Percentiles rank a stretch among this genome's conserved stretches.
phyloP scores from a whole-genome alignment of 2,329 filamentous ascomycete genomes.

The Diplodia seriata region DNA sequence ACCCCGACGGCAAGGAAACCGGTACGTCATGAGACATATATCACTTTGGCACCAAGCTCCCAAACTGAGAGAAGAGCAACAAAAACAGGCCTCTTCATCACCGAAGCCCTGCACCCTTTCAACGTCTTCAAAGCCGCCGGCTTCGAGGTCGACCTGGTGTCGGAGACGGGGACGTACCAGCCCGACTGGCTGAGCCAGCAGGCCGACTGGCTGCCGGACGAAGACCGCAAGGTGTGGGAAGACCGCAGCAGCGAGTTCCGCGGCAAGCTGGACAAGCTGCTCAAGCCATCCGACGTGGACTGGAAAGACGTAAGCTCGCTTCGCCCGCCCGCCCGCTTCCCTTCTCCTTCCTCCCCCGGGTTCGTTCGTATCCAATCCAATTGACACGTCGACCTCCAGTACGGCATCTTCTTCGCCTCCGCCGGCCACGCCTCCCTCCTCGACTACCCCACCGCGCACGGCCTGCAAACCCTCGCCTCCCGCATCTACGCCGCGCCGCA shows the following conservation, averaged over 20 bases:
- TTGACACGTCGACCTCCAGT: not conserved
- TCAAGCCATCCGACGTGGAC: constrained; percentile 49
- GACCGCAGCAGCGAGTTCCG: constrained; percentile 53
- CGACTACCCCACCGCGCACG: constrained; percentile 54
- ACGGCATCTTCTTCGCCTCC: constrained; percentile 53
- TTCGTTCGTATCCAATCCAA: not conserved
- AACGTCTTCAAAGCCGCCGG: constrained; percentile 54
- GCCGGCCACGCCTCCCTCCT: constrained; percentile 56
- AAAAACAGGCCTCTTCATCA: constrained; percentile 50
- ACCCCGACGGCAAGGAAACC: constrained; percentile 49
- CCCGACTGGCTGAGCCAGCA: constrained; percentile 56
- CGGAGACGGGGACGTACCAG: constrained; percentile 54
- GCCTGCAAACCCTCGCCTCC: constrained; percentile 52
- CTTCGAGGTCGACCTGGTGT: constrained; percentile 57
- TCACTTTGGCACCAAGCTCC: not conserved
- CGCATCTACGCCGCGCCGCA: constrained; percentile 46
- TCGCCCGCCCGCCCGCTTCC: no score
- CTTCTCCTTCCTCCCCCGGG: not conserved
- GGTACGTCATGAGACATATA: constrained; percentile 34
- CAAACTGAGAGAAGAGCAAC: not conserved
- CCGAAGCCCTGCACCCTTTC: constrained; percentile 58
- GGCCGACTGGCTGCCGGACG: constrained; percentile 52
- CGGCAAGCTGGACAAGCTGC: constrained; percentile 54
- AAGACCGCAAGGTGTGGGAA: constrained; percentile 51
- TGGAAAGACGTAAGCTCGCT: constrained; percentile 32